A percentile compares a stretch with the other conserved stretches of the same genome.
Conservation (phyloP, 805 yeast species). For the Wickerhamiella hasegawae region DNA sequence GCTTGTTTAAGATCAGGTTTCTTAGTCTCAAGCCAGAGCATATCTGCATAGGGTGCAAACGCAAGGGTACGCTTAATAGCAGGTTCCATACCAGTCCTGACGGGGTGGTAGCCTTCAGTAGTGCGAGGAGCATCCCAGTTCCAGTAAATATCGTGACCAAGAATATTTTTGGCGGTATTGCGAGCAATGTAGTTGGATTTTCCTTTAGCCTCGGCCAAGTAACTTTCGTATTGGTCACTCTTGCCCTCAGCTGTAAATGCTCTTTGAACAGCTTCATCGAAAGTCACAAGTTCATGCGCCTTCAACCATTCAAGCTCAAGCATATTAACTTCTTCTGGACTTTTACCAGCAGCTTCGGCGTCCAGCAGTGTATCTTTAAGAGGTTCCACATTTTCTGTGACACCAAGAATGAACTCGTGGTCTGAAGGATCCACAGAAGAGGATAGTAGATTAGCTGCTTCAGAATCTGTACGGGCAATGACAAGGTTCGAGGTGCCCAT, state of each 20-base stretch:
- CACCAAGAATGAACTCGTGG: constrained; percentile 40
- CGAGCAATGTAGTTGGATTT: constrained; percentile 20
- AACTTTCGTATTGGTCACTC: constrained; percentile 18
- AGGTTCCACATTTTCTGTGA: constrained; percentile 26
- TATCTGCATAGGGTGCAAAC: constrained; percentile 43
- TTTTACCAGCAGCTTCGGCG: constrained; percentile 28
- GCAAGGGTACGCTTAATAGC: constrained; percentile 39
- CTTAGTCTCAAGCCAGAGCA: constrained; percentile 49
- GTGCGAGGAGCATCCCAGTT: constrained; percentile 49
- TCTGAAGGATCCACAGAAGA: constrained; percentile 40
- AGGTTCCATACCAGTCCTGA: constrained; percentile 33
- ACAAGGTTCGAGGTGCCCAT: constrained; percentile 42
- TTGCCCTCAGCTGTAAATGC: constrained; percentile 19
- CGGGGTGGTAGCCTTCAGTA: constrained; percentile 39
- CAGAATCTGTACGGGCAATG: constrained; percentile 48
- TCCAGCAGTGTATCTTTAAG: constrained; percentile 30
- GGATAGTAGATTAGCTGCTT: constrained; percentile 35
- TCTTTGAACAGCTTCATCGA: constrained; percentile 33
- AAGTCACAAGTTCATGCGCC: constrained; percentile 28
- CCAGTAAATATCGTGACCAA: constrained; percentile 26
- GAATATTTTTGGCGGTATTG: constrained; percentile 16
- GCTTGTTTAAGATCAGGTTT: constrained; percentile 40
- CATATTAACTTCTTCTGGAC: constrained; percentile 22
- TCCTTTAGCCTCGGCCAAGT: constrained; percentile 17
- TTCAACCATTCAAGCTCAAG: constrained; percentile 34